phyloP scores from a whole-genome alignment of 352 stramenopile genomes.

The Aphanomyces invadans region DNA sequence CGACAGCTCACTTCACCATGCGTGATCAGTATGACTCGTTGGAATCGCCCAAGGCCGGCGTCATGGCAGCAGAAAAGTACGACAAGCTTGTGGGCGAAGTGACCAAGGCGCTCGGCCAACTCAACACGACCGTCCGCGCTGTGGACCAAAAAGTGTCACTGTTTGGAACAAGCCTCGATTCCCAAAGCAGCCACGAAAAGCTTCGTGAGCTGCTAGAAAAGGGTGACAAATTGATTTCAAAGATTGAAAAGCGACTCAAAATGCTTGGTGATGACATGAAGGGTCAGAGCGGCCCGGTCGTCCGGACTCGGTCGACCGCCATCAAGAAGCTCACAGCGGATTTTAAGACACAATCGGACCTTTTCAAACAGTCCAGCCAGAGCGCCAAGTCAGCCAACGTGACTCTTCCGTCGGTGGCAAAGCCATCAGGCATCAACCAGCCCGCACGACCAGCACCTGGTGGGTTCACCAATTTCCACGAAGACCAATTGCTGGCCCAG shows the following conservation, averaged over 20 bases:
- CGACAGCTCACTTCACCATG: neutral
- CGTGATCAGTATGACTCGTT: slow-evolving; percentile 35
- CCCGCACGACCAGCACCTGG: neutral
- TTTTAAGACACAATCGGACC: slow-evolving; percentile 56
- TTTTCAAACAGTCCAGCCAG: slow-evolving; percentile 49
- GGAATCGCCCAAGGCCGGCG: slow-evolving; percentile 41
- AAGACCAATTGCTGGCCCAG: slow-evolving; percentile 61
- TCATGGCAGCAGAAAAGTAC: slow-evolving; percentile 37
- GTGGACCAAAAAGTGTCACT: slow-evolving; percentile 61
- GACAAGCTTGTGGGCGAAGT: slow-evolving; percentile 46
- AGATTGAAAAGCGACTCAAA: slow-evolving; percentile 49
- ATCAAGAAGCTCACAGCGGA: slow-evolving; percentile 48
- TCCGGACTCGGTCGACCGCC: slow-evolving; percentile 40
- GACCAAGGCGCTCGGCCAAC: slow-evolving; percentile 47
- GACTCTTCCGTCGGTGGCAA: neutral
- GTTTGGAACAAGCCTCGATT: slow-evolving; percentile 49
- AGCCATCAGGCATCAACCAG: neutral
- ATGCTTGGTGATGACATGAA: slow-evolving; percentile 32
- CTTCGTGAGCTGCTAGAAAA: slow-evolving; percentile 50
- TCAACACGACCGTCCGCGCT: slow-evolving; percentile 48
- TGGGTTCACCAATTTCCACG: slow-evolving; percentile 47
- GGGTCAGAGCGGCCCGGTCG: slow-evolving; percentile 30
- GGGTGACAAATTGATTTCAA: slow-evolving; percentile 49
- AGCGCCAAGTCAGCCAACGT: slow-evolving; percentile 25
- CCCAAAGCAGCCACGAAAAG: slow-evolving; percentile 50